phyloP scores from a whole-genome alignment of 306 rosid species.

The Medicago lupulina region DNA sequence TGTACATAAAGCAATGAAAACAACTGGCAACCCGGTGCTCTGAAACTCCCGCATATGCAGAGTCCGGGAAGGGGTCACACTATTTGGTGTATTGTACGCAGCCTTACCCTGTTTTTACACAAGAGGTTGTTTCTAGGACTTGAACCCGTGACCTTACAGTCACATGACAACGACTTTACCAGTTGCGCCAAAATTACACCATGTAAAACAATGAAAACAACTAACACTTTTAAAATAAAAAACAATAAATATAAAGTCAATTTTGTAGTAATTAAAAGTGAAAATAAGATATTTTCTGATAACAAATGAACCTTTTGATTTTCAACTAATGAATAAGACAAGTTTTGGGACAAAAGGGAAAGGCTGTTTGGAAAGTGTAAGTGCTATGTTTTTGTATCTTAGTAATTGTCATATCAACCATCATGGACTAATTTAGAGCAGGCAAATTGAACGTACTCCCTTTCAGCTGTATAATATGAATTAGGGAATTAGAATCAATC shows the following conservation, averaged over 20 bases:
- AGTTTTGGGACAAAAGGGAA: slow-evolving; percentile 6
- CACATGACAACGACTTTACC: no score
- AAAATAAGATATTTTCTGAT: neutral
- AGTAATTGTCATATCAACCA: neutral
- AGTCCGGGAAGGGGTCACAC: no score
- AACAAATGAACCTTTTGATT: neutral
- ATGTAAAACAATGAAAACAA: neutral
- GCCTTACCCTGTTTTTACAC: no score
- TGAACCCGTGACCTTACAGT: no score
- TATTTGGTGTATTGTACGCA: no score
- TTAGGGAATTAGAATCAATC: neutral
- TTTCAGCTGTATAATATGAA: neutral
- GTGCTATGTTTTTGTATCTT: slow-evolving; percentile 16
- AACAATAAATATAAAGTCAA: neutral
- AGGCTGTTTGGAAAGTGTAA: slow-evolving; percentile 3
- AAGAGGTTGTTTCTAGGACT: no score
- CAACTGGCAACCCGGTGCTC: no score
- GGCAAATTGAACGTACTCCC: slow-evolving; percentile 22
- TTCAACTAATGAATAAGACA: slow-evolving; percentile 19
- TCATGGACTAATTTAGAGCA: slow-evolving; percentile 25
- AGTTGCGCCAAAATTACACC: no score
- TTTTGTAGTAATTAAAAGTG: neutral
- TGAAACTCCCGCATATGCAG: no score
- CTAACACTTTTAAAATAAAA: neutral
- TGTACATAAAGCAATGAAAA: neutral